Conservation (phyloP, 148 eudicot genomes). For the Rhododendron ovatum region DNA sequence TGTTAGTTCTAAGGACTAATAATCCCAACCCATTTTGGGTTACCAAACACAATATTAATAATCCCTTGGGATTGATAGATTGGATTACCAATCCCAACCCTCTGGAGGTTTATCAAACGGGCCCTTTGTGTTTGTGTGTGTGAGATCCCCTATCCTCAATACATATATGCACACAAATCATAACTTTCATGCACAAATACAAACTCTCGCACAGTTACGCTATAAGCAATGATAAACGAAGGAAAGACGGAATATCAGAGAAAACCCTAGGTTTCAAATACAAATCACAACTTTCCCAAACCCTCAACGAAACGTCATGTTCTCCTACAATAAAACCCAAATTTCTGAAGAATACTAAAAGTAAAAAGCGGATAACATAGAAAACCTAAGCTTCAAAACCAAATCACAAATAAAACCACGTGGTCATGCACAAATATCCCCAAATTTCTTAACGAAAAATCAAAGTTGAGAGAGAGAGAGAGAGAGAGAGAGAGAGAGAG, state of each 20-base stretch:
- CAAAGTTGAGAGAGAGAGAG: not conserved
- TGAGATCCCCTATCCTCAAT: not conserved
- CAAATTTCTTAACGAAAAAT: not conserved
- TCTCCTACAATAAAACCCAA: not conserved
- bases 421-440: not conserved
- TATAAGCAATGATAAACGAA: not conserved
- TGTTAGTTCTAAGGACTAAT: too few relatives aligned
- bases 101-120: too few relatives aligned
- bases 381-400: not conserved
- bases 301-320: not conserved
- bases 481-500: not conserved
- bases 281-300: not conserved
- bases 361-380: not conserved
- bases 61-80: too few relatives aligned
- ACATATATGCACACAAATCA: not conserved
- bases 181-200: not conserved
- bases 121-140: too few relatives aligned
- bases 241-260: not conserved
- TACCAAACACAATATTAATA: too few relatives aligned
- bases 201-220: not conserved
- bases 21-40: too few relatives aligned
- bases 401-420: not conserved
- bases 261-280: not conserved
- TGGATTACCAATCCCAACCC: too few relatives aligned
- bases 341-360: not conserved